These are phyloP conservation scores for Leucaena leucocephala DNA, from an alignment of 306 rosid species.

Conservation along the genomic window DNA sequence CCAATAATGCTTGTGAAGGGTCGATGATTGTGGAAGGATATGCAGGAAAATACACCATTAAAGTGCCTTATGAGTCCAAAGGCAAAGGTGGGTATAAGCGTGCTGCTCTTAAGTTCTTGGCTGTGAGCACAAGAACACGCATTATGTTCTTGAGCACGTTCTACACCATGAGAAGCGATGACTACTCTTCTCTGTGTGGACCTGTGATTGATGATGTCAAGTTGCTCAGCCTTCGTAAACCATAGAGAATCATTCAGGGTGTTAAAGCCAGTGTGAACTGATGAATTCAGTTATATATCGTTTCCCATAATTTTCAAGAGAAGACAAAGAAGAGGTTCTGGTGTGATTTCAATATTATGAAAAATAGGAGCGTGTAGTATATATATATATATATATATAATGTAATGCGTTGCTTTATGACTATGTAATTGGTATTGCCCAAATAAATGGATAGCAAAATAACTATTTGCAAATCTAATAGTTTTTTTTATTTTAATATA, in stretches of 20 bases:
- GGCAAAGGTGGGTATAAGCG: slow-evolving; percentile 76
- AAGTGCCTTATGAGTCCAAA: slow-evolving; percentile 68
- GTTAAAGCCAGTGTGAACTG: not conserved
- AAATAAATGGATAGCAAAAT: not conserved
- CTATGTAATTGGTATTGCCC: not conserved
- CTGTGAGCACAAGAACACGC: slow-evolving; percentile 49
- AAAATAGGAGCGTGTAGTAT: not conserved
- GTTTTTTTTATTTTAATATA: no score
- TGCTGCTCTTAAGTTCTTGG: slow-evolving; percentile 57
- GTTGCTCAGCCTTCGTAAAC: slow-evolving; percentile 54
- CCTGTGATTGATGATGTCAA: slow-evolving; percentile 71
- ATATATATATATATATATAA: not conserved
- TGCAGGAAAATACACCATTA: slow-evolving; percentile 56
- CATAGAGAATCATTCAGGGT: slow-evolving; percentile 2
- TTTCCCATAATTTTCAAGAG: not conserved
- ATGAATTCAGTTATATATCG: not conserved
- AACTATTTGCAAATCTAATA: not conserved
- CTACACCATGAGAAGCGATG: slow-evolving; percentile 75
- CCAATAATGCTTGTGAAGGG: slow-evolving; percentile 71
- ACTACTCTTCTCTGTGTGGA: slow-evolving; percentile 74
- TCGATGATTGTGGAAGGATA: slow-evolving; percentile 72
- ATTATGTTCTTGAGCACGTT: slow-evolving; percentile 70
- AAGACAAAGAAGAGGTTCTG: not conserved
- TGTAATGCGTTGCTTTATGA: not conserved
- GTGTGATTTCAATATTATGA: not conserved